Base-by-base conservation (phyloP, 2,329 filamentous ascomycete species). In the Paecilomyces dactylethromorphus region DNA sequence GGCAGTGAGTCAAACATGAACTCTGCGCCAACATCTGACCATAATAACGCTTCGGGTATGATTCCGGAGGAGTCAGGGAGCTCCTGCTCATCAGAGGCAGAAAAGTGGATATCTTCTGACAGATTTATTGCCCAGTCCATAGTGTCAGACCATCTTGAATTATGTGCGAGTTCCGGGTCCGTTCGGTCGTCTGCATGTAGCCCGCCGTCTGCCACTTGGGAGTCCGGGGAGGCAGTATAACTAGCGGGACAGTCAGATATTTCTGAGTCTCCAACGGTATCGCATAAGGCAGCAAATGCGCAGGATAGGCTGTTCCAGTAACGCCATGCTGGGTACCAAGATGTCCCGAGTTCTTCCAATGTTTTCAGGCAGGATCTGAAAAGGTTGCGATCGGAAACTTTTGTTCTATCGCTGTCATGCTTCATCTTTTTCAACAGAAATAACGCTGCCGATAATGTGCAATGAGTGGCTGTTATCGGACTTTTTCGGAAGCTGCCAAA, bases 401-500 rank as follows among this genome's bases (percentile, higher is more conserved):
- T 24, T 8, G 6, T 15, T 53, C 51, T n/a, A 26, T 22, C n/a
- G 7, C 31, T 26, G 51, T 53, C 51, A 24, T 53, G n/a, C 22
- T 53, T n/a, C 21, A 53, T 29, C 24, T 24, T n/a, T 53, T 15
- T 35, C 32, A 53, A 56, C n/a, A 66, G 55, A 33, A 71, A 65
- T 21, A 74, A 50, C 1, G 69, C 68, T 1, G 70, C 71, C 0
- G 70, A 74, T 5, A 75, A 61, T 2, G 66, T 70, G 59, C 70
- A 75, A 56, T 76, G 69, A 1, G 71, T 75, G 0, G 72, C 68
- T 1, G 72, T 69, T 1, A 76, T 66, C 3, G 73, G 72, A 50
- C 72, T 74, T 13, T 58, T 59, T 26, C 63, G 71, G 61, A 75
- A 75, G 33, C 67, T 68, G 31, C 72, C 73, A 56, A 73, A 75